Evolutionary conservation across 352 stramenopile genomes (phyloP).

Genomic region (Phytophthora megakarya): DNA sequence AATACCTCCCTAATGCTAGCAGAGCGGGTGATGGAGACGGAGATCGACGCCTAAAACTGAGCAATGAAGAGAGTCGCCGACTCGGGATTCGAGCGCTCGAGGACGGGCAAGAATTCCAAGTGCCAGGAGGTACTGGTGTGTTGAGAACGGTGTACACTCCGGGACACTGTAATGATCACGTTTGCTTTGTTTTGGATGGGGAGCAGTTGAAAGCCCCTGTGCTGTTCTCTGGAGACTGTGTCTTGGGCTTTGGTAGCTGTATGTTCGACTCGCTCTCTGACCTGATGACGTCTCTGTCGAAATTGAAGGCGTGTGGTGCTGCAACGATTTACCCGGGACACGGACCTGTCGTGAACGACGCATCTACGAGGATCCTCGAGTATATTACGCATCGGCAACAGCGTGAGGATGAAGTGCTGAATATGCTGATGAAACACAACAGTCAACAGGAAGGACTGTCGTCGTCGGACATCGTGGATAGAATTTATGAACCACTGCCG

Average conservation of each 20-base stretch:
- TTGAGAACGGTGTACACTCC: conserved; percentile 77
- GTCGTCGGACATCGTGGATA: conserved; percentile 49
- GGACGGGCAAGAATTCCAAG: conserved; percentile 50
- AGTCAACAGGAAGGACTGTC: conserved; percentile 29
- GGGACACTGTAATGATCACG: conserved; percentile 86
- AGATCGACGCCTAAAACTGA: conserved; percentile 46
- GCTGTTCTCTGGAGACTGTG: conserved; percentile 86
- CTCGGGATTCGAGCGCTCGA: conserved; percentile 49
- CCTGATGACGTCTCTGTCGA: conserved; percentile 75
- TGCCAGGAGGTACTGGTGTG: conserved; percentile 21
- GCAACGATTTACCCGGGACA: conserved; percentile 77
- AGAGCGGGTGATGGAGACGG: conserved; percentile 31
- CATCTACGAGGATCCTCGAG: conserved; percentile 71
- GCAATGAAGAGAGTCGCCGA: conserved; percentile 51
- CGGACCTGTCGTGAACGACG: conserved; percentile 65
- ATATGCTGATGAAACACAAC: conserved; percentile 34
- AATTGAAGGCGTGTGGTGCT: conserved; percentile 46
- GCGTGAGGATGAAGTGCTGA: conserved; percentile 72
- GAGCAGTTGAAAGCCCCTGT: conserved; percentile 12
- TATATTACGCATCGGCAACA: conserved; percentile 78
- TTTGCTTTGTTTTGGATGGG: conserved; percentile 74
- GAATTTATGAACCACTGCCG: conserved; percentile 63
- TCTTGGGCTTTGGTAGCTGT: conserved; percentile 84
- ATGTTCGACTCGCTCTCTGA: conserved; percentile 85
- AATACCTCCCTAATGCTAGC: conserved; percentile 48